Percentiles rank a stretch among this genome's conserved stretches.
Conservation (phyloP, 352 stramenopile species). For the Lagenidium giganteum region DNA sequence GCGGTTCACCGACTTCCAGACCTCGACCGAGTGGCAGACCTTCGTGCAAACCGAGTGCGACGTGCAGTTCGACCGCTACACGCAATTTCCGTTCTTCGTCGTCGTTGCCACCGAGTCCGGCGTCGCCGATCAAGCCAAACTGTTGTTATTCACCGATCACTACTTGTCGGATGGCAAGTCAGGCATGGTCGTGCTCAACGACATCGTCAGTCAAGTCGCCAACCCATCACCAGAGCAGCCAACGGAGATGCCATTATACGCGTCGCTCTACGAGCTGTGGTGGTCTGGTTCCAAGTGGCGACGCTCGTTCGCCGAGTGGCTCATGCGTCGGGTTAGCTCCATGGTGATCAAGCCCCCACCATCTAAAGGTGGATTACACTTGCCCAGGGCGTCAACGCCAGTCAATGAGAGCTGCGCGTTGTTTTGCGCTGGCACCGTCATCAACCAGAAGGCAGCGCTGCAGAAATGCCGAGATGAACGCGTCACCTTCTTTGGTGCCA, state of each 20-base stretch:
- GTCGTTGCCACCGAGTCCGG: constrained; percentile 9
- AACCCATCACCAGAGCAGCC: constrained; percentile 21
- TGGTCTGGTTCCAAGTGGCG: neutral
- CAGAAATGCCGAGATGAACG: constrained; percentile 29
- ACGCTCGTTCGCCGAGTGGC: neutral
- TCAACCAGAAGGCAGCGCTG: constrained; percentile 26
- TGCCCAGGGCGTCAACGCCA: constrained; percentile 8
- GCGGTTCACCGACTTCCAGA: too few species aligned
- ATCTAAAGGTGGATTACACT: constrained; percentile 25
- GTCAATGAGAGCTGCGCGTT: constrained; percentile 28
- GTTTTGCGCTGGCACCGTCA: constrained; percentile 27
- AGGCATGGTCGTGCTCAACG: constrained; percentile 26
- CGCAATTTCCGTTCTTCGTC: constrained; percentile 37
- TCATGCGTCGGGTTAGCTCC: neutral
- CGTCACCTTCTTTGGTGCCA: constrained; percentile 25
- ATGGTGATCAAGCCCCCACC: constrained; percentile 14
- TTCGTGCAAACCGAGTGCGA: constrained; percentile 30
- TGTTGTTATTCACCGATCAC: constrained; percentile 46
- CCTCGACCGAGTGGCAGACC: constrained; percentile 14
- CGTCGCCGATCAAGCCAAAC: constrained; percentile 14
- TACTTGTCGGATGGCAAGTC: constrained; percentile 38
- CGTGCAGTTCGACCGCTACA: constrained; percentile 36
- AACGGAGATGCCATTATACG: constrained; percentile 18
- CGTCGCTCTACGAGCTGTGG: constrained; percentile 21
- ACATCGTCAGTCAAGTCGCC: constrained; percentile 21